phyloP scores from a whole-genome alignment of 768 basidiomycete species.

The Pleurotus djamor region DNA sequence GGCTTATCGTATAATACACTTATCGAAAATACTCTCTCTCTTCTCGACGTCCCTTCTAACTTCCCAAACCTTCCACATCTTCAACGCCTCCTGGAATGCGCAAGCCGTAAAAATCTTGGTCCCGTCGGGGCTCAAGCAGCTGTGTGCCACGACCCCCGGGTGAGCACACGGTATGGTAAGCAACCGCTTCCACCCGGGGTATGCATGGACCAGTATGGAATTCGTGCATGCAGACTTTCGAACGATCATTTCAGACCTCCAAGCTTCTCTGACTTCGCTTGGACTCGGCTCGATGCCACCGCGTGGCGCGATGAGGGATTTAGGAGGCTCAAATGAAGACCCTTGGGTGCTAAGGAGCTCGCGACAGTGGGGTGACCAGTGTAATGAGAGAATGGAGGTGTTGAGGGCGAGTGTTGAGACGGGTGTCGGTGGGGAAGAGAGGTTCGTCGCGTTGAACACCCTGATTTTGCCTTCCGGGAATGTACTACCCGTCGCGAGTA shows the following conservation, averaged over 20 bases:
- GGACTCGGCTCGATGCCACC: conserved; percentile 53
- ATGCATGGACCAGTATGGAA: conserved; percentile 68
- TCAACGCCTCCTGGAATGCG: conserved; percentile 64
- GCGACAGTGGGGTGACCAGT: conserved; percentile 84
- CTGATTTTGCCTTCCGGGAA: conserved; percentile 73
- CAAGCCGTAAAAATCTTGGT: conserved; percentile 64
- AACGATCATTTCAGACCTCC: conserved; percentile 52
- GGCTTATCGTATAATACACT: conserved; percentile 42
- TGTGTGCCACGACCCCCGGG: conserved; percentile 50
- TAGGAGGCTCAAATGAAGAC: conserved; percentile 30
- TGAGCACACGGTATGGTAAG: conserved; percentile 60
- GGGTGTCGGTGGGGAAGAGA: conserved; percentile 22
- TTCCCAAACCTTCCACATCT: conserved; percentile 74
- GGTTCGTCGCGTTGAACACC: conserved; percentile 58
- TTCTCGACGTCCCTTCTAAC: conserved; percentile 26
- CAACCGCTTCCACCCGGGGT: conserved; percentile 55
- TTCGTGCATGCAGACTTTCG: conserved; percentile 54
- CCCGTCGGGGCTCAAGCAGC: conserved; percentile 62
- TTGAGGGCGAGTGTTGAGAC: conserved; percentile 74
- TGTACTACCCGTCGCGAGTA: conserved; percentile 77
- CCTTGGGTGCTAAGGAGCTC: conserved; percentile 92
- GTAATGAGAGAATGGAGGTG: conserved; percentile 62
- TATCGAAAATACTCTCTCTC: conserved; percentile 43
- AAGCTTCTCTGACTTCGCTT: conserved; percentile 40
- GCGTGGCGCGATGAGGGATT: conserved; percentile 27